Evolutionary conservation across 2,329 filamentous ascomycete species (phyloP).

Genomic region (Neoascochyta sp.): DNA sequence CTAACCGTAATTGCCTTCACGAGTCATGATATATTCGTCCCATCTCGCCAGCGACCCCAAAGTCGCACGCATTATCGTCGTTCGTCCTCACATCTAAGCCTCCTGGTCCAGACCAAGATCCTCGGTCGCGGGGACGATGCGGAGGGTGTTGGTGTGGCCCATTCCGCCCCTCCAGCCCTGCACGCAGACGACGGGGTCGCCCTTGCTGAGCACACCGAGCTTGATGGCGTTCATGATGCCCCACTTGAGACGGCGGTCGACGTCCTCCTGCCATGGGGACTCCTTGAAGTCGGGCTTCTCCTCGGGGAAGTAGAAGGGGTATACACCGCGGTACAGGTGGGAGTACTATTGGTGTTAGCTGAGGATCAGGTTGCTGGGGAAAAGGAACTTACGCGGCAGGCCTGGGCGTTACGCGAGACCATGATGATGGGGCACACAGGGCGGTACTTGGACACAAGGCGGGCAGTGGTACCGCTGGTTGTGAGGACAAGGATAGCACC

Average conservation of each 20-base stretch:
- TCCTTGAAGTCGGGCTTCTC: conserved; percentile 90
- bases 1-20: conserved; percentile 19
- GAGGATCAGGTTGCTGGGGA: not conserved
- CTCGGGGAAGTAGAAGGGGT: conserved; percentile 93
- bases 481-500: conserved; percentile 95
- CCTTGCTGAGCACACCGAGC: conserved; percentile 69
- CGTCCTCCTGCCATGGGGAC: conserved; percentile 97
- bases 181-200: conserved; percentile 75
- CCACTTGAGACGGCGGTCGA: conserved; percentile 97
- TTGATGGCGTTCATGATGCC: conserved; percentile 82
- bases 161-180: conserved; percentile 90
- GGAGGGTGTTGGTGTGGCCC: conserved; percentile 81
- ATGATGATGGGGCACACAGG: conserved; percentile 99
- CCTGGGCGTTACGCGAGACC: conserved; percentile 83
- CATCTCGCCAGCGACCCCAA: too few species aligned
- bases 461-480: conserved; percentile 90
- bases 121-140: conserved; percentile 50
- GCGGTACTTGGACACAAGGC: conserved; percentile 95
- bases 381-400: conserved; percentile 60
- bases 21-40: conserved; percentile 23
- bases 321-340: conserved; percentile 96
- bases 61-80: too few species aligned
- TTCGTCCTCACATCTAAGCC: conserved; percentile 37
- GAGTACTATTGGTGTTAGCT: conserved; percentile 56
- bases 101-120: conserved; percentile 50